Evolutionary conservation across 306 rosid genomes (phyloP).

Genomic region (Bauhinia variegata): DNA sequence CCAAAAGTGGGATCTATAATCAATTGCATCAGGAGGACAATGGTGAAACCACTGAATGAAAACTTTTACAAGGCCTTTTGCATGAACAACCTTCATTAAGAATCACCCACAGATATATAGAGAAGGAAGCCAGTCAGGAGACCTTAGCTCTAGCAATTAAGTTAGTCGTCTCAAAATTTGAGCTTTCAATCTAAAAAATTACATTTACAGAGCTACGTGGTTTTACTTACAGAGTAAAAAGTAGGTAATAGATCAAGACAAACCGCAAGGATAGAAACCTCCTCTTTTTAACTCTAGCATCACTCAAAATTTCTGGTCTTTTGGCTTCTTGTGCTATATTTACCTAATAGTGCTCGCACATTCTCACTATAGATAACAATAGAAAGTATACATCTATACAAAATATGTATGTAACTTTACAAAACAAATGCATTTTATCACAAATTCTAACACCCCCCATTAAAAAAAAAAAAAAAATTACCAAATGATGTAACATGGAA

Average conservation of each 20-base stretch:
- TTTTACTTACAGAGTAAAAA: background rate
- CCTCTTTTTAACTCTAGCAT: background rate
- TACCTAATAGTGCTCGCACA: background rate
- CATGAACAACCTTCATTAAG: background rate
- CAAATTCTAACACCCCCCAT: background rate
- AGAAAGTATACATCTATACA: background rate
- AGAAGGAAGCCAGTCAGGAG: background rate
- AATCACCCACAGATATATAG: background rate
- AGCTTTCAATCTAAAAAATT: background rate
- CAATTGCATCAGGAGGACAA: background rate
- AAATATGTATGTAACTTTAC: background rate
- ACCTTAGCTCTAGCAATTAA: too few species aligned
- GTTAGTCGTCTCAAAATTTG: too few species aligned
- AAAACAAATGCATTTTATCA: background rate
- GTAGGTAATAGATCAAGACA: conserved; percentile 11
- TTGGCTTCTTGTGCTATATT: background rate
- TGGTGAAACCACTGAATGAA: background rate
- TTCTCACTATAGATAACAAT: background rate
- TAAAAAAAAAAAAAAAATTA: too few species aligned
- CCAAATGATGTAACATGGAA: background rate
- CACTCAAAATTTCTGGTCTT: background rate
- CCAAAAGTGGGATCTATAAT: background rate
- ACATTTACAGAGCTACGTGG: background rate
- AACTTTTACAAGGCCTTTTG: background rate
- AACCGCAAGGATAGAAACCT: background rate